These are phyloP conservation scores for Chaetomium globosum DNA, from an alignment of 2,329 filamentous ascomycete species.

Conservation along the genomic window DNA sequence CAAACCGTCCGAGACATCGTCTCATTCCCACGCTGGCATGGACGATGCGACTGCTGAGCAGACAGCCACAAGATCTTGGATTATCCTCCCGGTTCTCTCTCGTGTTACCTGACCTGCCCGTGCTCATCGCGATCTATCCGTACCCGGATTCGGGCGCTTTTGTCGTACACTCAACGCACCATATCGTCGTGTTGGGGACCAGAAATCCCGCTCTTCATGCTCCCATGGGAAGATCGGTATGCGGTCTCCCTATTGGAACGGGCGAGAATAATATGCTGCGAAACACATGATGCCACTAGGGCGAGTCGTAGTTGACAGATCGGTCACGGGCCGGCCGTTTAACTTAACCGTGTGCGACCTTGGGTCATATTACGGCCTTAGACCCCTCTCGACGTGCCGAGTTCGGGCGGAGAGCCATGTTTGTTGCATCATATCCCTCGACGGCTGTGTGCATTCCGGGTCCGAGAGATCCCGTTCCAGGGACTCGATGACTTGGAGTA, in stretches of 20 bases:
- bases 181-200: constrained; percentile 1
- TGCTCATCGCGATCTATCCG: constrained; percentile 48
- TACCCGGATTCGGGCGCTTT: constrained; percentile 40
- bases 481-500: not conserved
- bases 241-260: constrained; percentile 17
- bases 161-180: constrained; percentile 23
- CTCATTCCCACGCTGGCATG: constrained; percentile 76
- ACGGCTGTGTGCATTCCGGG: constrained; percentile 24
- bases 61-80: constrained; percentile 19
- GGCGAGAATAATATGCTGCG: constrained; percentile 8
- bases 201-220: constrained; percentile 16
- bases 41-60: constrained; percentile 61
- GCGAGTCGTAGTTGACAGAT: constrained; percentile 16
- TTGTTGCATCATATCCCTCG: not conserved
- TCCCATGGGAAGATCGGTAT: not conserved
- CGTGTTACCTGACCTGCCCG: constrained; percentile 34
- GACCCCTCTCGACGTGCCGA: constrained; percentile 22
- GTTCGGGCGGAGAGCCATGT: constrained; percentile 4
- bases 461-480: constrained; percentile 16
- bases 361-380: constrained; percentile 36
- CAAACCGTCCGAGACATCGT: constrained; percentile 83
- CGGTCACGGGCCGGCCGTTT: constrained; percentile 21
- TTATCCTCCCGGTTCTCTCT: constrained; percentile 7
- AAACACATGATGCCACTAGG: constrained; percentile 12
- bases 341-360: constrained; percentile 28